Base-by-base conservation (phyloP, 495 filamentous ascomycete genomes). In the Penicillium steckii region DNA sequence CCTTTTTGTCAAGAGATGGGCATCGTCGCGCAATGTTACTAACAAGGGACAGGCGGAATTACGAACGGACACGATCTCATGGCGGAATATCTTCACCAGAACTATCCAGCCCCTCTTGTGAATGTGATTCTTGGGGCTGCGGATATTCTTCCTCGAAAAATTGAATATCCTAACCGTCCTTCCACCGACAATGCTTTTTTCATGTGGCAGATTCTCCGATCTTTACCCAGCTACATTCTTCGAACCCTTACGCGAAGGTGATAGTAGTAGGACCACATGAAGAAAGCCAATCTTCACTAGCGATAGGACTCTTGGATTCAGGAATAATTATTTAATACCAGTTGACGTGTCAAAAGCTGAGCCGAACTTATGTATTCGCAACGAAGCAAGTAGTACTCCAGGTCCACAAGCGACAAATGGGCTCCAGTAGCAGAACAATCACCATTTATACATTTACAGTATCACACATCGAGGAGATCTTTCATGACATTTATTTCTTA, bases 51-150 rank as follows among this genome's bases (percentile, higher is more conserved):
- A 84, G 81, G 81, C 8, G 81, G 80, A 37, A 72, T 86, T 21
- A 85, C 83, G 21, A 85, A 85, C 53, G 81, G 82, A 7, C 80
- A 83, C 55, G 84, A 87, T 53, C 69, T 85, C 38, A 76, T 84
- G 7, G 70, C 79, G 8, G 74, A 73, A 21, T 87, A 84, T 56
- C 62, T 77, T 13, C 70, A 77, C 12, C 64, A 71, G 6, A 65
- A 70, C 3, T 83, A 80, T 51, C 73, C 78, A 0, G 65, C 65
- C 0, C 60, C 74, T 0, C 51, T 81, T 3, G 72, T 74, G 3
- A 79, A 85, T 45, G 61, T 76, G n/a, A 66, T 72, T 2, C 65
- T 78, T 48, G 59, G 57, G 32, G 60, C 78, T 59, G 76, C 77
- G 5, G 83, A 85, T 22, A 72, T 82, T 6, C 72, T 73, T 3